Conservation (phyloP, 2,329 filamentous ascomycete species). For the Ilyonectria destructans region DNA sequence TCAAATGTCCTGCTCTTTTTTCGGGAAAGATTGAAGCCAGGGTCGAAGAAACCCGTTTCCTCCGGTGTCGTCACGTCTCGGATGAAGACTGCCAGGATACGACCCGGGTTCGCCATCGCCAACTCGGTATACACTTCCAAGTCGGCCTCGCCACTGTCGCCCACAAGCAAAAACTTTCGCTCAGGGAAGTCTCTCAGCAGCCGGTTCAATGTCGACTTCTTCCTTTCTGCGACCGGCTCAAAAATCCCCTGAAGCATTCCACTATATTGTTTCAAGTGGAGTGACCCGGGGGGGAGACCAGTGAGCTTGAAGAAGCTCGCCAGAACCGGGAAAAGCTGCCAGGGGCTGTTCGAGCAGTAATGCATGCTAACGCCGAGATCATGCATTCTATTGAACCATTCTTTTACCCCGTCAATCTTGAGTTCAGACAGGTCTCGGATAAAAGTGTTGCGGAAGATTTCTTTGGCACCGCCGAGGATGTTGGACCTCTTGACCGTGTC, state of each 20-base stretch:
- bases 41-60: slow-evolving; percentile 83
- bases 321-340: slow-evolving; percentile 95
- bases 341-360: slow-evolving; percentile 99
- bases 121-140: slow-evolving; percentile 97
- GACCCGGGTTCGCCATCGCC: slow-evolving; percentile 86
- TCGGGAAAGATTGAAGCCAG: slow-evolving; percentile 57
- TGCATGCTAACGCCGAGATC: slow-evolving; percentile 90
- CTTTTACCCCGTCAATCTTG: slow-evolving; percentile 87
- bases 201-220: slow-evolving; percentile 88
- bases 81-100: slow-evolving; percentile 91
- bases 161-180: slow-evolving; percentile 90
- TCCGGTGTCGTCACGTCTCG: slow-evolving; percentile 92
- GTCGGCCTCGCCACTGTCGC: slow-evolving; percentile 97
- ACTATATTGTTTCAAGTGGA: slow-evolving; percentile 96
- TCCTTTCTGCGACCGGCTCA: slow-evolving; percentile 95
- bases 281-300: slow-evolving; percentile 87
- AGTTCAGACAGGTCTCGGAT: slow-evolving; percentile 87
- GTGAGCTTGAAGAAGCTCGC: slow-evolving; percentile 87
- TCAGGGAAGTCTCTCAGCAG: slow-evolving; percentile 92
- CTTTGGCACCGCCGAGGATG: slow-evolving; percentile 87
- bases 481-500: slow-evolving; percentile 98
- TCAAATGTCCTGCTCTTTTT: slow-evolving; percentile 49
- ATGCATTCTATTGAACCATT: slow-evolving; percentile 89
- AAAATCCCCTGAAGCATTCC: slow-evolving; percentile 99
- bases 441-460: slow-evolving; percentile 98